These are phyloP conservation scores for Yamagishiella unicocca DNA, from an alignment of 139 green algal genomes.

Conservation along the genomic window DNA sequence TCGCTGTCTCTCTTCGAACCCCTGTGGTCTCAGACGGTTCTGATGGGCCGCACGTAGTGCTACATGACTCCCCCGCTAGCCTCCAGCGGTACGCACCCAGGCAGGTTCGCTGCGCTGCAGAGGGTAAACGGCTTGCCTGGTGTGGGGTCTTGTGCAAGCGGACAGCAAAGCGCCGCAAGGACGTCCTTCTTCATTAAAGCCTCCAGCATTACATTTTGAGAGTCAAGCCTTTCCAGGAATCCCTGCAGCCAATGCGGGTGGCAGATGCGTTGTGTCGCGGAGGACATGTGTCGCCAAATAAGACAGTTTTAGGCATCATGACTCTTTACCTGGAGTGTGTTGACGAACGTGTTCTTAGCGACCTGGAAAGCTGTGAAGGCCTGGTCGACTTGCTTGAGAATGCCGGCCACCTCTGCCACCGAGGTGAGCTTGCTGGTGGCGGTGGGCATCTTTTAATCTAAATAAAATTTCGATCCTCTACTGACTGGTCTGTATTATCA, in stretches of 20 bases:
- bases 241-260: slow-evolving; percentile 17
- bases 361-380: slow-evolving; percentile 58
- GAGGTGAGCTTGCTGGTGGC: background rate
- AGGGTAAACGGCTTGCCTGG: slow-evolving; percentile 33
- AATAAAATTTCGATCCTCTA: too few relatives aligned
- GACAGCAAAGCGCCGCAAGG: slow-evolving; percentile 62
- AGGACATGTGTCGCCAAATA: background rate
- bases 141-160: slow-evolving; percentile 57
- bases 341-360: background rate
- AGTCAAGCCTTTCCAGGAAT: slow-evolving; percentile 52
- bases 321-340: too few relatives aligned
- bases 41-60: too few relatives aligned
- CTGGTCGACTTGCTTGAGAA: slow-evolving; percentile 61
- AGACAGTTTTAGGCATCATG: background rate
- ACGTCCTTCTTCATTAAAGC: slow-evolving; percentile 66
- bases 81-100: too few relatives aligned
- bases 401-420: slow-evolving; percentile 41
- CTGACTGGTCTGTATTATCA: too few relatives aligned
- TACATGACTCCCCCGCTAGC: too few relatives aligned
- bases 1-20: too few relatives aligned
- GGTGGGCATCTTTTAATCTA: background rate
- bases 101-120: too few relatives aligned
- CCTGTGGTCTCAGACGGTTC: too few relatives aligned
- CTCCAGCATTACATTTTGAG: slow-evolving; percentile 55
- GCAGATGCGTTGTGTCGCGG: too few relatives aligned